phyloP scores from a whole-genome alignment of 2,329 filamentous ascomycete genomes.

The Fusarium pseudocircinatum region DNA sequence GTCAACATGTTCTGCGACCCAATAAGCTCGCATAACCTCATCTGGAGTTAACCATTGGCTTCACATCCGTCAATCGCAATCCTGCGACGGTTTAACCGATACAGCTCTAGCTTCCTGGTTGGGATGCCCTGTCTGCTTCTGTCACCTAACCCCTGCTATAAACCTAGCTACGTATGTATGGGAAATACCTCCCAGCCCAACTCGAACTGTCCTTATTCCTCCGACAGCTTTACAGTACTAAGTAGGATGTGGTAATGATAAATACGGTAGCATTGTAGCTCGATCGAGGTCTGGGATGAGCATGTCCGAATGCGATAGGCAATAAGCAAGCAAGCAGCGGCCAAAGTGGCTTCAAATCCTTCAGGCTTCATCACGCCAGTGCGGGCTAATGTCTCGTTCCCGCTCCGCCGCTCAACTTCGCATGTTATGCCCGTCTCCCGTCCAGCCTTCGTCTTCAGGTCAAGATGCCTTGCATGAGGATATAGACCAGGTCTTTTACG shows the following conservation, averaged over 20 bases:
- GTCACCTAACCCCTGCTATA: conserved; percentile 11
- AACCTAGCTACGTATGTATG: conserved; percentile 1
- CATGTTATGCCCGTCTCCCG: conserved; percentile 39
- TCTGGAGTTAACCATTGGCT: conserved; percentile 41
- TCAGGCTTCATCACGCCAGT: conserved; percentile 21
- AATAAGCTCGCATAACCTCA: conserved; percentile 37
- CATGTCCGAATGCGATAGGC: conserved; percentile 7
- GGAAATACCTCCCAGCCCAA: conserved; percentile 1
- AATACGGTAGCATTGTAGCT: conserved; percentile 2
- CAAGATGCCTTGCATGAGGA: conserved; percentile 37
- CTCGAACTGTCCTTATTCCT: conserved; percentile 8
- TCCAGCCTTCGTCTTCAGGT: conserved; percentile 36
- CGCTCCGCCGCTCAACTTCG: conserved; percentile 40
- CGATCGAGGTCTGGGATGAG: conserved; percentile 11
- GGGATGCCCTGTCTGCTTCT: conserved; percentile 18
- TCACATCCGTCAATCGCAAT: conserved; percentile 43
- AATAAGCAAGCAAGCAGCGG: conserved; percentile 31
- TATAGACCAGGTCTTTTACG: conserved; percentile 28
- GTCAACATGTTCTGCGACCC: conserved; percentile 40
- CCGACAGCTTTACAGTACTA: background rate
- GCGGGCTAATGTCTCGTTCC: conserved; percentile 42
- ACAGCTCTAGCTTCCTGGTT: conserved; percentile 17
- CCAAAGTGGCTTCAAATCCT: conserved; percentile 23
- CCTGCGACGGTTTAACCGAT: conserved; percentile 38
- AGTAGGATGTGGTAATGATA: conserved; percentile 19